Conservation (phyloP, 2,329 filamentous ascomycete species). For the Fusarium subtropicale region DNA sequence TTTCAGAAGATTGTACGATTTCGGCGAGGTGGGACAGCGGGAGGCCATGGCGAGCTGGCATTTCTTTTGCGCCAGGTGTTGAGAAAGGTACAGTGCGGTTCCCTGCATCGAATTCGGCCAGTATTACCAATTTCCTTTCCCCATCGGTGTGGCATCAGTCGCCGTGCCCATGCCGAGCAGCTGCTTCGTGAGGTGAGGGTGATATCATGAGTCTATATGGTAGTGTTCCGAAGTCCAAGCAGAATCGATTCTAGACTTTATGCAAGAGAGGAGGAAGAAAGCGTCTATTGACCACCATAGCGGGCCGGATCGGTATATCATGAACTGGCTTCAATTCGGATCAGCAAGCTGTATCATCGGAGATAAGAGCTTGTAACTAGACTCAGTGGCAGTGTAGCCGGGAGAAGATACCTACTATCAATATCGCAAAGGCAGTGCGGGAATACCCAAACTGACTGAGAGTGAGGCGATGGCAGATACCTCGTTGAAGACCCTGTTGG, state of each 20-base stretch:
- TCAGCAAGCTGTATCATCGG: not conserved
- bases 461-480: conserved; percentile 20
- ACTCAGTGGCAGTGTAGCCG: conserved; percentile 2
- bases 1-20: conserved; percentile 51
- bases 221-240: not conserved
- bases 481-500: conserved; percentile 32
- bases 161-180: conserved; percentile 30
- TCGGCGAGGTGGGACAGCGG: conserved; percentile 44
- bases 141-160: conserved; percentile 34
- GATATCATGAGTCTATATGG: not conserved
- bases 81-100: conserved; percentile 42
- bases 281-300: not conserved
- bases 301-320: not conserved
- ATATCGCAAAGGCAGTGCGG: conserved; percentile 4
- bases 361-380: not conserved
- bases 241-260: not conserved
- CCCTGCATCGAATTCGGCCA: conserved; percentile 47
- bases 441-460: conserved; percentile 14
- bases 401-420: not conserved
- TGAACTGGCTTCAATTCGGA: not conserved
- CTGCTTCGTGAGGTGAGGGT: conserved; percentile 2
- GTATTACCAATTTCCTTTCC: conserved; percentile 41
- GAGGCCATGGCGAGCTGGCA: conserved; percentile 44
- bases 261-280: not conserved
- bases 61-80: conserved; percentile 40